Base-by-base conservation (phyloP, 2,329 filamentous ascomycete species). In the Diaporthe nobilis region DNA sequence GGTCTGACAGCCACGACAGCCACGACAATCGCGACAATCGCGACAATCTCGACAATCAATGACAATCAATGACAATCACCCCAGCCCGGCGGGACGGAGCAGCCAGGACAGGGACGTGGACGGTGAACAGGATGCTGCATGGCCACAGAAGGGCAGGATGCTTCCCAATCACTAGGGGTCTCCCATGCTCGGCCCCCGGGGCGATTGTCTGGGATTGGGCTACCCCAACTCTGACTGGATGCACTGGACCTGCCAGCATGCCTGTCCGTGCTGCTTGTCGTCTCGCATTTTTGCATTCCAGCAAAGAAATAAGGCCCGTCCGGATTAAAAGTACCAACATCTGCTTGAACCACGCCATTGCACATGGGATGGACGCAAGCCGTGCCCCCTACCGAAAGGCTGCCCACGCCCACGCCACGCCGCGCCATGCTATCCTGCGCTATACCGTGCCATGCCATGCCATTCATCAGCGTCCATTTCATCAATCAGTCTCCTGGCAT, bases 311-410 rank as follows among this genome's bases (percentile, higher is more conserved):
- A 65, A 47, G 39, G 12, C 55, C 58, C 34, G n/a, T 57, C 31
- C 34, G 4, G 70, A 72, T 72, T 72, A 72, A 73, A 73, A 73
- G 71, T 73, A 73, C 65, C 65, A 42, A 8, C 47, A 15, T n/a
- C 51, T 15, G n/a, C 53, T 10, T n/a, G 25, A 4, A 55, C 65
- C 65, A 70, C 49, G 49, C 65, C 47, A 68, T 39, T 53, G 34
- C 65, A 68, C 63, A 70, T 55, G 31, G 49, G 65, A 55, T 42
- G 49, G 49, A 25, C 58, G 20, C 47, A 55, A 31, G 28, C 55
- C 55, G 53, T 51, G 49, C 44, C 67, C 44, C 67, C 25, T 58
- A 22, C 51, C 67, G 20, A 22, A 22, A 13, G 37, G 37, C 31
- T n/a, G 51, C 53, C 28, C 53, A 31, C 25, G 25, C 65, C 47